A percentile compares a stretch with the other conserved stretches of the same genome.
These are phyloP conservation scores for Dendrobium huoshanense DNA, from an alignment of 106 monocot genomes.

Conservation along the genomic window DNA sequence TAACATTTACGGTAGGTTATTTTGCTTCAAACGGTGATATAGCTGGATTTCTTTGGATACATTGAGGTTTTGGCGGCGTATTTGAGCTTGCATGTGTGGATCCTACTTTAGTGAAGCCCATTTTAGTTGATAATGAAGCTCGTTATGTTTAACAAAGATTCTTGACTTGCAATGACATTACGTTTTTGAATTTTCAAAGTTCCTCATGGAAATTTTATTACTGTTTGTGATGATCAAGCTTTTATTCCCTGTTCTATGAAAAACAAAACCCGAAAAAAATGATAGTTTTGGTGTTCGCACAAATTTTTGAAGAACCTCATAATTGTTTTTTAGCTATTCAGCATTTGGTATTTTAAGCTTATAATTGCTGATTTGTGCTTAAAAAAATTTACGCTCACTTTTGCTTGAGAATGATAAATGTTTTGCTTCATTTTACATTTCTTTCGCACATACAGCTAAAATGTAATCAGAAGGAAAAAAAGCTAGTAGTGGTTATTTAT, in stretches of 20 bases:
- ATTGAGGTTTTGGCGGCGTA: neutral
- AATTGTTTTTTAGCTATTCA: neutral
- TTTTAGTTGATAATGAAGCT: neutral
- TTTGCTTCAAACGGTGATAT: neutral
- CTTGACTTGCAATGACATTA: neutral
- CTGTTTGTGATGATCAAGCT: neutral
- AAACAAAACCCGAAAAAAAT: neutral
- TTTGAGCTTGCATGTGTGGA: constrained; percentile 4
- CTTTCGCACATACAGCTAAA: neutral
- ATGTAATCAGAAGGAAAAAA: neutral
- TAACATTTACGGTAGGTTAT: neutral
- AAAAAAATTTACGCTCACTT: neutral
- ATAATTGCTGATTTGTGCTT: neutral
- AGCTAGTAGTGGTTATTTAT: neutral
- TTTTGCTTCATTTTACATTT: neutral
- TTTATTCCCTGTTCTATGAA: neutral
- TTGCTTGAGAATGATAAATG: neutral
- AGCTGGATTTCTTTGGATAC: neutral
- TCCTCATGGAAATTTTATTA: neutral
- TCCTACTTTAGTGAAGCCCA: neutral
- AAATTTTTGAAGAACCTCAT: neutral
- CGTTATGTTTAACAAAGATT: neutral
- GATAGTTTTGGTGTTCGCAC: neutral
- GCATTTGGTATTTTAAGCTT: neutral
- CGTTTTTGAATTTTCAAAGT: neutral